Conservation (phyloP, 768 basidiomycete genomes). For the Terana coerulea region DNA sequence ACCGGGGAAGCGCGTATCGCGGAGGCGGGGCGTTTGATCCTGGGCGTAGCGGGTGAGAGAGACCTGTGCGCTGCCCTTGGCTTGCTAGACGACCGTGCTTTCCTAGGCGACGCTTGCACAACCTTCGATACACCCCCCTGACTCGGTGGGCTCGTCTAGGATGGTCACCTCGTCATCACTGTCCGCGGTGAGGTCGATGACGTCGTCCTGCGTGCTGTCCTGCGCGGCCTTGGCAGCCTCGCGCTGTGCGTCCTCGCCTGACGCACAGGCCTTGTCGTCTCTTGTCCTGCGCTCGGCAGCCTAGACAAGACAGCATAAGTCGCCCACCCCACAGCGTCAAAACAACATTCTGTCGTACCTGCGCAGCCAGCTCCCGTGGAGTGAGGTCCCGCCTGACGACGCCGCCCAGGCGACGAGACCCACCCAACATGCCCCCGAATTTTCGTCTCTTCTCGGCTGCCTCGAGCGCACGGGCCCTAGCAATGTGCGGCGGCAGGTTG, state of each 20-base stretch:
- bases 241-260: constrained; percentile 47
- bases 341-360: constrained; percentile 46
- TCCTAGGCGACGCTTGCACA: background rate
- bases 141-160: constrained; percentile 24
- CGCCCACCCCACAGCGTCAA: background rate
- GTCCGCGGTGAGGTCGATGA: constrained; percentile 56
- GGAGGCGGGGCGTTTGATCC: background rate
- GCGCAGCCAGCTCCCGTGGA: constrained; percentile 70
- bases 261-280: constrained; percentile 76
- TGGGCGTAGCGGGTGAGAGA: background rate
- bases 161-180: constrained; percentile 35
- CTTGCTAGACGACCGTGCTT: background rate
- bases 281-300: constrained; percentile 78
- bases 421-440: constrained; percentile 39
- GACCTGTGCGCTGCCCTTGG: background rate
- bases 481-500: constrained; percentile 61
- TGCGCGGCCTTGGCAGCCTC: constrained; percentile 70
- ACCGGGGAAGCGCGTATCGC: background rate
- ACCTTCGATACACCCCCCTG: constrained; percentile 9
- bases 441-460: constrained; percentile 74
- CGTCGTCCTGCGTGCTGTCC: constrained; percentile 57
- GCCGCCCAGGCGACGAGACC: constrained; percentile 62
- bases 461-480: constrained; percentile 63
- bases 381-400: constrained; percentile 28
- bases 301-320: constrained; percentile 36